A percentile compares a stretch with the other conserved stretches of the same genome.
phyloP scores from a whole-genome alignment of 2,329 filamentous ascomycete genomes.

The Fusarium paranaense region DNA sequence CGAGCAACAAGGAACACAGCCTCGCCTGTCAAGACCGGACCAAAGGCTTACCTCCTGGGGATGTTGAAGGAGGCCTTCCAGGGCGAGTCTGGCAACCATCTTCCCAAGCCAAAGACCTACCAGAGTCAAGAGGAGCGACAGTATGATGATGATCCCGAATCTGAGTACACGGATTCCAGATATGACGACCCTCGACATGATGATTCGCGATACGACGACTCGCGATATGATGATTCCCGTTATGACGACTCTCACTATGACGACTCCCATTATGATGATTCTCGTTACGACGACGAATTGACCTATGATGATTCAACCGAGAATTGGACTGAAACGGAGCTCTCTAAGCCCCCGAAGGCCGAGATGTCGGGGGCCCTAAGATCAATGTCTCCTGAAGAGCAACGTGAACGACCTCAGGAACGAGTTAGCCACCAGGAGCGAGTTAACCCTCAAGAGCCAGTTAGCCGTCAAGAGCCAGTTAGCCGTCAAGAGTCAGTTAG shows the following conservation, averaged over 20 bases:
- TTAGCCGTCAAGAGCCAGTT: not conserved
- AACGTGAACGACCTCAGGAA: constrained; percentile 29
- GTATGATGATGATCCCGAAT: constrained; percentile 43
- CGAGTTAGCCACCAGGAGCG: not conserved
- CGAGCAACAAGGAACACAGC: constrained; percentile 64
- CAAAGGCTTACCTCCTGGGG: constrained; percentile 67
- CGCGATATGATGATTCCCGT: constrained; percentile 26
- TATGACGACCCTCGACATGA: constrained; percentile 30
- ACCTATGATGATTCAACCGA: constrained; percentile 38
- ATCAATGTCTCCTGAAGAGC: constrained; percentile 34
- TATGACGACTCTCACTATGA: constrained; percentile 32
- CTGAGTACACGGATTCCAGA: constrained; percentile 40
- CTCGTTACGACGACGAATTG: constrained; percentile 37
- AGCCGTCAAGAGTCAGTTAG: not conserved
- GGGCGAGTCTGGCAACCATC: constrained; percentile 67
- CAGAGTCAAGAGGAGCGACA: constrained; percentile 59
- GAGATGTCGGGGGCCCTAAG: constrained; percentile 20
- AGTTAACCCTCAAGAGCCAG: not conserved
- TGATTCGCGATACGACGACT: constrained; percentile 29
- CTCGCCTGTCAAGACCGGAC: constrained; percentile 60
- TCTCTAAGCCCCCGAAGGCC: constrained; percentile 29
- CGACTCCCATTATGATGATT: constrained; percentile 27
- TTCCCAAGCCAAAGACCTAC: constrained; percentile 60
- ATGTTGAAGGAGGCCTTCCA: constrained; percentile 71
- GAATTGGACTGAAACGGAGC: constrained; percentile 43